Evolutionary conservation across 2,329 filamentous ascomycete species (phyloP).

Genomic region (Fusarium odoratissimum): DNA sequence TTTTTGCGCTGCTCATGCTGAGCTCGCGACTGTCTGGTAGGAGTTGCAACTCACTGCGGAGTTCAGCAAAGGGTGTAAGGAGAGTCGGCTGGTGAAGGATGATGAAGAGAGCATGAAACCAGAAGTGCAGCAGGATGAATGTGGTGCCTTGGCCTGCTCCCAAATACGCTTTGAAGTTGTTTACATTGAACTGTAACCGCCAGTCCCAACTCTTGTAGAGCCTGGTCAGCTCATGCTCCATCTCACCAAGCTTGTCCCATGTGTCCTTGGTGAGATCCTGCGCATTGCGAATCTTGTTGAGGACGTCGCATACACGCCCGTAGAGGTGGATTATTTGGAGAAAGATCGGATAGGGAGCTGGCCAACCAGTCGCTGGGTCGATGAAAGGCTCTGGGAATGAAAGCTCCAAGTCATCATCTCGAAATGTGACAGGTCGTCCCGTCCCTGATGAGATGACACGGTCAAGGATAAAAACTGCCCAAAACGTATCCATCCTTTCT

Average conservation of each 20-base stretch:
- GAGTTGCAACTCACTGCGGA: constrained; percentile 73
- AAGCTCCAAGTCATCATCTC: constrained; percentile 87
- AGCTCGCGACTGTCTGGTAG: constrained; percentile 83
- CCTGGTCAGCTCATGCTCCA: constrained; percentile 82
- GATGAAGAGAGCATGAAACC: constrained; percentile 89
- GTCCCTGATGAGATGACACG: constrained; percentile 89
- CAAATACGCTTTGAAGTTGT: constrained; percentile 88
- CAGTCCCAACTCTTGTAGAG: constrained; percentile 79
- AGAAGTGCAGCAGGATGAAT: constrained; percentile 87
- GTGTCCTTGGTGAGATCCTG: constrained; percentile 81
- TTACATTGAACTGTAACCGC: constrained; percentile 83
- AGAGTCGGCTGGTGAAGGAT: constrained; percentile 86
- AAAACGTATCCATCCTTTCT: constrained; percentile 87
- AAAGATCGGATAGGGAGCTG: constrained; percentile 81
- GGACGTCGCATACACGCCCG: constrained; percentile 82
- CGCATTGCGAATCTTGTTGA: constrained; percentile 82
- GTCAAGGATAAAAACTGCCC: constrained; percentile 90
- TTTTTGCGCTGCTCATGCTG: constrained; percentile 91
- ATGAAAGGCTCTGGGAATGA: constrained; percentile 68
- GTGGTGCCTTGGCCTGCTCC: constrained; percentile 85
- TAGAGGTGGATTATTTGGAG: constrained; percentile 89
- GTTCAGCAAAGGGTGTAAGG: constrained; percentile 76
- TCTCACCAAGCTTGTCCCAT: constrained; percentile 75
- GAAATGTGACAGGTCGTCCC: constrained; percentile 83
- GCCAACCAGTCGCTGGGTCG: constrained; percentile 73